Base-by-base conservation (phyloP, 768 basidiomycete genomes). In the Pleurotus djamor region DNA sequence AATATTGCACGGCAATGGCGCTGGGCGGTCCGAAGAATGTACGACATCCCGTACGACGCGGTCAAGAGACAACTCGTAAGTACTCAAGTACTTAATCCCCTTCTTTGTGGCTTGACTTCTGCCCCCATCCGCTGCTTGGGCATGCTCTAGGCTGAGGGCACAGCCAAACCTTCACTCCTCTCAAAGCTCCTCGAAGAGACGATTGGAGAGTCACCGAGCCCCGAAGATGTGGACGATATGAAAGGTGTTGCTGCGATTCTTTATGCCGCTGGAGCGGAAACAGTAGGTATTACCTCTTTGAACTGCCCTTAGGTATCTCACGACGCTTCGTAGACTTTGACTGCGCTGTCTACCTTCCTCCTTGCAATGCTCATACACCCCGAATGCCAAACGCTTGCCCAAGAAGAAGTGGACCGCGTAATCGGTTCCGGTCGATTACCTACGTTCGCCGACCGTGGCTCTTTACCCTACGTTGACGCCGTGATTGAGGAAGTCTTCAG, bases 231-330 rank as follows among this genome's bases (percentile, higher is more conserved):
- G 3, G 33, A 65, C 13, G 65, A 70, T 37, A 56, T 72, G 14
- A 63, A 65, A 33, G 67, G 63, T 4, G 55, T 57, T 7, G 63
- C 67, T 4, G 69, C 56, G 4, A 47, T 61, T 2, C 59, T 72
- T 50, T 68, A 65, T 55, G 49, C 61, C 52, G 76, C 69, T 17
- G 79, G 73, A 28, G 72, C 70, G 9, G 74, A 76, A 59, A 78
- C 78, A 50, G 78, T 77, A 54, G n/a, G 71, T 62, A 45, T 28
- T 33, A n/a, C 14, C 28, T 5, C 35, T 21, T 14, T 55, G 14
- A 12, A 14, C 38, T 3, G 10, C 33, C 38, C 34, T 34, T 4
- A 36, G 1, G 28, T 8, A 35, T 52, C 34, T 16, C 13, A 14
- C 16, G n/a, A 9, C 13, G 17, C 4, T 32, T 13, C 13, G 10